Evolutionary conservation across 129 eudicot species (phyloP).

Genomic region (Flaveria ramosissima): DNA sequence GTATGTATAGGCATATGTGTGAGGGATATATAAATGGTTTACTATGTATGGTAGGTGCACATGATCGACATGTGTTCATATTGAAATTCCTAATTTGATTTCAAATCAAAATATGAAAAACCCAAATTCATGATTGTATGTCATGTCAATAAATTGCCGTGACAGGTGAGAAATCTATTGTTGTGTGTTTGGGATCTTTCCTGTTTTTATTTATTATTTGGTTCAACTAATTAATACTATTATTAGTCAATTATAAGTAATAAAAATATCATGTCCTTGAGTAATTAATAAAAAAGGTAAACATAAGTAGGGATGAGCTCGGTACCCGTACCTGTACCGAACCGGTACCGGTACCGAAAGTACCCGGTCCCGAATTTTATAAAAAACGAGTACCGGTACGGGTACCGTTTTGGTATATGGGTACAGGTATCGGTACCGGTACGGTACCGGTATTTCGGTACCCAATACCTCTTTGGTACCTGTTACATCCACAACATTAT

Average conservation of each 20-base stretch:
- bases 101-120: slow-evolving; percentile 19
- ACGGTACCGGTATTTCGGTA: too few relatives aligned
- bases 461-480: too few relatives aligned
- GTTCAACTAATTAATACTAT: slow-evolving; percentile 15
- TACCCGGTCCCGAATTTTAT: too few relatives aligned
- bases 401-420: too few relatives aligned
- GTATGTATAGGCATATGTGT: not conserved
- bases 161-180: slow-evolving; percentile 28
- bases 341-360: too few relatives aligned
- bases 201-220: not conserved
- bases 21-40: not conserved
- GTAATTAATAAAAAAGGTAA: too few relatives aligned
- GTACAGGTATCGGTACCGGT: too few relatives aligned
- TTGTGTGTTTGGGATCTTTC: slow-evolving; percentile 35
- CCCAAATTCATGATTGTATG: slow-evolving; percentile 8
- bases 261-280: not conserved
- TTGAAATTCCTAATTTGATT: slow-evolving; percentile 19
- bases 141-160: slow-evolving; percentile 19
- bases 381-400: too few relatives aligned
- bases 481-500: too few relatives aligned
- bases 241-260: not conserved
- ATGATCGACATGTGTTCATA: slow-evolving; percentile 23
- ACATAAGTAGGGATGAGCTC: too few relatives aligned
- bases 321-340: too few relatives aligned
- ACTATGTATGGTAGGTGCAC: slow-evolving; percentile 25